These are phyloP conservation scores for Polygonum maritimum DNA, from an alignment of 148 eudicot species.

Conservation along the genomic window DNA sequence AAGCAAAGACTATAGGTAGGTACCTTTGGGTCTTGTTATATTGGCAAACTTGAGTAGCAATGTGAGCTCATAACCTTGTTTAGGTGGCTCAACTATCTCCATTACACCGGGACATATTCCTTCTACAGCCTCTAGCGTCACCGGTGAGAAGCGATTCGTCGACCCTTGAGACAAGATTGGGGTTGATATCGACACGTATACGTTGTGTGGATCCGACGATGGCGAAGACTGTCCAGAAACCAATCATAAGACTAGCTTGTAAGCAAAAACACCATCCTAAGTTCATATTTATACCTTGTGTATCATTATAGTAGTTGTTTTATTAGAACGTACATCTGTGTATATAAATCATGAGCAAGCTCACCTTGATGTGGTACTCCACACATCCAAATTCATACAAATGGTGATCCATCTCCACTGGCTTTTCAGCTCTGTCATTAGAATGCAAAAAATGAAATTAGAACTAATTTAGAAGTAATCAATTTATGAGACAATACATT, in stretches of 20 bases:
- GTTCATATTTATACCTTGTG: neutral
- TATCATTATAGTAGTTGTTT: no score
- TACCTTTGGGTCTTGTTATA: slow-evolving; percentile 66
- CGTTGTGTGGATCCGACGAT: slow-evolving; percentile 40
- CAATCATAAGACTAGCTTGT: neutral
- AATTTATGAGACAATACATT: no score
- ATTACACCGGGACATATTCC: slow-evolving; percentile 41
- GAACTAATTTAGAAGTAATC: neutral
- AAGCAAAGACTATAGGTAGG: neutral
- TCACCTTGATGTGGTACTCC: slow-evolving; percentile 80
- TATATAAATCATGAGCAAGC: neutral
- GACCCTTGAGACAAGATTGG: slow-evolving; percentile 47
- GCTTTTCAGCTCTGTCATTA: slow-evolving; percentile 48
- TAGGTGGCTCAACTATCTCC: slow-evolving; percentile 49
- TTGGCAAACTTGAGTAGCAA: slow-evolving; percentile 43
- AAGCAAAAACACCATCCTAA: neutral
- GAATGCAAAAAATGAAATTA: neutral
- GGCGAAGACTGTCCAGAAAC: slow-evolving; percentile 24
- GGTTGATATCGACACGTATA: slow-evolving; percentile 70
- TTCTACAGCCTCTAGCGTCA: slow-evolving; percentile 31
- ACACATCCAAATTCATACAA: slow-evolving; percentile 87
- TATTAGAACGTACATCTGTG: no score
- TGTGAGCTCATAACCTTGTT: slow-evolving; percentile 67
- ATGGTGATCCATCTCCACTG: slow-evolving; percentile 66
- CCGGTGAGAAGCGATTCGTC: slow-evolving; percentile 17